phyloP scores from a whole-genome alignment of 164 flowering plant species.

The Stephania japonica region DNA sequence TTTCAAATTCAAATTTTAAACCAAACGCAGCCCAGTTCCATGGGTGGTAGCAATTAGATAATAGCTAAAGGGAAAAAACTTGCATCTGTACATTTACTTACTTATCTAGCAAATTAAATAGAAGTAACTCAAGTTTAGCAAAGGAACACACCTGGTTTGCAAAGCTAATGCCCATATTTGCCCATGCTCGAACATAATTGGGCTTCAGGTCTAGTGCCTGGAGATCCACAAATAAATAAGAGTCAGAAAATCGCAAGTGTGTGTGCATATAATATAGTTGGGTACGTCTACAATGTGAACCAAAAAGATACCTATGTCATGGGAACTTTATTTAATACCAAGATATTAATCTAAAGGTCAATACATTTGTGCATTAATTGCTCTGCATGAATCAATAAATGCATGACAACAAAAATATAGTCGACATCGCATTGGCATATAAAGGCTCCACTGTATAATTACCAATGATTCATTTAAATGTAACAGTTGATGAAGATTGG shows the following conservation, averaged over 20 bases:
- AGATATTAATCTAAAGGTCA: too few species aligned
- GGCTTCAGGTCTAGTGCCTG: constrained; percentile 98
- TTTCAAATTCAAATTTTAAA: too few species aligned
- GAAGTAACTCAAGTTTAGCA: neutral
- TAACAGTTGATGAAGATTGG: neutral
- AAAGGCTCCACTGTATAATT: too few species aligned
- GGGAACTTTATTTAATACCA: too few species aligned
- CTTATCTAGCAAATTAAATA: neutral
- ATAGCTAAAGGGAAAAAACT: neutral
- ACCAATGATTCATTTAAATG: neutral
- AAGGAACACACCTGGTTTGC: constrained; percentile 75
- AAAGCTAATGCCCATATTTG: constrained; percentile 96
- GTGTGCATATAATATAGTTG: too few species aligned
- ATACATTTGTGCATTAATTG: too few species aligned
- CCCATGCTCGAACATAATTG: constrained; percentile 99
- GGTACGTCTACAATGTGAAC: too few species aligned
- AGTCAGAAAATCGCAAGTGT: neutral
- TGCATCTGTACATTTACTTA: neutral
- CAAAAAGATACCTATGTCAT: too few species aligned
- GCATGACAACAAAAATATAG: too few species aligned
- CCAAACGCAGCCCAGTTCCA: too few species aligned
- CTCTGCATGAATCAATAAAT: too few species aligned
- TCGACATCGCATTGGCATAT: too few species aligned
- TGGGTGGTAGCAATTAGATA: neutral
- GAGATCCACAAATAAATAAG: constrained; percentile 15